These are phyloP conservation scores for Bipolaris cookei DNA, from an alignment of 2,329 filamentous ascomycete genomes.

Conservation along the genomic window DNA sequence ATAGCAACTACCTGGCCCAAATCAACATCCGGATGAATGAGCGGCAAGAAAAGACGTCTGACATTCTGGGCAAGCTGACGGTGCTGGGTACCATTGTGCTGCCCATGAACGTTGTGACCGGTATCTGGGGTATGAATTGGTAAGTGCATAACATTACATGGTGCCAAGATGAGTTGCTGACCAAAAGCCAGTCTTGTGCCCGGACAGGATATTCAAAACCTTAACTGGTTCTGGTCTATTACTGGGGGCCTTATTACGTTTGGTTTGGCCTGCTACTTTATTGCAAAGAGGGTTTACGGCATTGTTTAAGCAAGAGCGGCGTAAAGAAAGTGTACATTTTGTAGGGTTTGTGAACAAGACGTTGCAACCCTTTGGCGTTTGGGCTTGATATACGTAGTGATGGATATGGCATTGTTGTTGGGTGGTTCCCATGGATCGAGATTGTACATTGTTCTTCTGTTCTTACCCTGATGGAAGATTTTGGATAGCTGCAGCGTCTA, in stretches of 20 bases:
- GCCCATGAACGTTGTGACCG: slow-evolving; percentile 98
- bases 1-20: slow-evolving; percentile 97
- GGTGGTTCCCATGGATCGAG: not conserved
- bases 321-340: not conserved
- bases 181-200: slow-evolving; percentile 69
- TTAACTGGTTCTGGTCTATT: slow-evolving; percentile 60
- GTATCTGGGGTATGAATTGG: slow-evolving; percentile 95
- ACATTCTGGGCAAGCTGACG: slow-evolving; percentile 92
- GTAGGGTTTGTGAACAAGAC: not conserved
- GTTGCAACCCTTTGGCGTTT: slow-evolving; percentile 8
- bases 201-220: slow-evolving; percentile 80
- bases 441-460: slow-evolving; percentile 2
- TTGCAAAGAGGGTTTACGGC: slow-evolving; percentile 72
- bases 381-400: not conserved
- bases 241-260: slow-evolving; percentile 80
- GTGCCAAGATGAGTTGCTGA: slow-evolving; percentile 8
- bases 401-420: not conserved
- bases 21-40: slow-evolving; percentile 99
- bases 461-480: not conserved
- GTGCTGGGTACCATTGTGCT: slow-evolving; percentile 96
- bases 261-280: slow-evolving; percentile 77
- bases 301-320: slow-evolving; percentile 35
- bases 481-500: not conserved
- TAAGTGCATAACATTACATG: slow-evolving; percentile 14
- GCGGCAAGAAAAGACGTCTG: slow-evolving; percentile 91